Base-by-base conservation (phyloP, 495 filamentous ascomycete species). In the Penicillium manginii region DNA sequence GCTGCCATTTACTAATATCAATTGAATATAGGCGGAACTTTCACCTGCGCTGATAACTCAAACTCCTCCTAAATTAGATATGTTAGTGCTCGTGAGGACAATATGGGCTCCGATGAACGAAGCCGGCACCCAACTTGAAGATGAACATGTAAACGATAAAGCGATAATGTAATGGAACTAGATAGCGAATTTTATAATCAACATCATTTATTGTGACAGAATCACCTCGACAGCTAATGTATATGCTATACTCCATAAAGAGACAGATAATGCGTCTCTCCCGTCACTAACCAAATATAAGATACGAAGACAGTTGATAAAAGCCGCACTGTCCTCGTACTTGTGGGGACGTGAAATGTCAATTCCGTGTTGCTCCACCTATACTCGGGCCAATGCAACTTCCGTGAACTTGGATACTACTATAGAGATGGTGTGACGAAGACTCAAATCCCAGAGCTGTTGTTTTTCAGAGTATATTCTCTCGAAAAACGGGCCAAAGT, bases 41-140 rank as follows among this genome's bases (percentile, higher is more conserved):
- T 60, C 53, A 56, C 52, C 39, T 60, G 58, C 22, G 39, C 46
- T 10, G 58, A 60, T 12, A 60, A 60, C 47, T 60, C 58, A 7
- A 60, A 56, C 48, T 60, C 58, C 2, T 60, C 58, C 17, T 51
- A 37, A 37, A 37, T 10, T 37, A n/a, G 15, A n/a, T 14, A n/a
- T 11, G 35, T 37, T 37, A 10, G 14, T 15, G 12, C 4, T 37
- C 9, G 26, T 29, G 26, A 8, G 23, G 23, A 26, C 7, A 7
- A 7, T 29, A 29, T 29, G 26, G 26, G 26, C 26, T 29, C 26
- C 26, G 26, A 29, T 29, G 9, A 8, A 8, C 26, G 26, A 8
- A 1, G 26, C 26, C 9, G 26, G 26, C 2, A 29, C 9, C 26
- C 0, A 29, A 29, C 15, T 37, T 37, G 35, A 37, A 37, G 35